phyloP scores from a whole-genome alignment of 805 yeast species.

The Torulaspora delbrueckii region DNA sequence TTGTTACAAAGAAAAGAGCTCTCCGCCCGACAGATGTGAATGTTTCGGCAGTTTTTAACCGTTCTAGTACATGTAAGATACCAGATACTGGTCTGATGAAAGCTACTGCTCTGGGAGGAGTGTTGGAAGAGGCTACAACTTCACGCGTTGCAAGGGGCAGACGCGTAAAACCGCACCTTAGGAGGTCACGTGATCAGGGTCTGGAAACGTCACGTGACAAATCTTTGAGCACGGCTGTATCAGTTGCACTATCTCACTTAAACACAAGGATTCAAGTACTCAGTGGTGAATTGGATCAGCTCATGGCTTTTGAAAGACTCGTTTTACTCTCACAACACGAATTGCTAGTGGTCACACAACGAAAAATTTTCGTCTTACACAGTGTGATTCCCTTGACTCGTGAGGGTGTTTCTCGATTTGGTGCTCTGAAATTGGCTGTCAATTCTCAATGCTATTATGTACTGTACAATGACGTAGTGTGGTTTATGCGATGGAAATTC shows the following conservation, averaged over 20 bases:
- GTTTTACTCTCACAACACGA: constrained; percentile 8
- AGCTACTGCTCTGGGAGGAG: neutral
- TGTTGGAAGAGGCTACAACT: neutral
- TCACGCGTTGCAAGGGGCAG: neutral
- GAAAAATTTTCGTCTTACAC: constrained; percentile 1
- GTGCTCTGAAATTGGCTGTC: constrained; percentile 11
- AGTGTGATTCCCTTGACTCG: constrained; percentile 2
- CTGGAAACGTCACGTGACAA: neutral
- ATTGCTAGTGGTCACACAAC: constrained; percentile 5
- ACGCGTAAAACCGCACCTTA: neutral
- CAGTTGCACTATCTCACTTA: neutral
- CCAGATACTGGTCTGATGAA: neutral
- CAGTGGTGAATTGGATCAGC: constrained; percentile 3
- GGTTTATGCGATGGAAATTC: constrained; percentile 23
- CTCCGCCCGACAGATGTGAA: constrained; percentile 1
- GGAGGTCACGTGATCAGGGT: neutral
- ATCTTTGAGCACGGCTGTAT: neutral
- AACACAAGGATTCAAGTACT: constrained; percentile 3
- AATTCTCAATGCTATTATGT: constrained; percentile 16
- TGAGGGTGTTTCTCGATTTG: neutral
- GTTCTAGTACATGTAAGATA: no score
- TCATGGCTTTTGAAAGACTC: constrained; percentile 1
- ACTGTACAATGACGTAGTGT: constrained; percentile 16
- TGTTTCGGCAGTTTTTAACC: neutral
- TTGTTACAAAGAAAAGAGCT: neutral